Evolutionary conservation across 768 basidiomycete genomes (phyloP).

Genomic region (Cytidiella melzeri): DNA sequence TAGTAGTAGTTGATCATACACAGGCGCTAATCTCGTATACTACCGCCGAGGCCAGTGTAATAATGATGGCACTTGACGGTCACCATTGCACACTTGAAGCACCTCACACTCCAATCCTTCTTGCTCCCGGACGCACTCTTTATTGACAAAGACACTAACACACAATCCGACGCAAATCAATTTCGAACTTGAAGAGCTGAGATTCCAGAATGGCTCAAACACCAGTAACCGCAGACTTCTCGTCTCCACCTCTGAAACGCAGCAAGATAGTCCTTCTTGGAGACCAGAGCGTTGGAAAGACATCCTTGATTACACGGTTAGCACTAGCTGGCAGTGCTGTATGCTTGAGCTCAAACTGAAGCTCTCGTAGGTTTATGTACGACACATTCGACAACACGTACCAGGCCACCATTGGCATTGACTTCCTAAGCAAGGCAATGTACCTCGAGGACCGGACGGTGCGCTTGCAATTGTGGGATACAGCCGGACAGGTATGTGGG

Average conservation of each 20-base stretch:
- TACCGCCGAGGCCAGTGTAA: neutral
- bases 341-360: neutral
- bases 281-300: conserved; percentile 98
- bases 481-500: conserved; percentile 77
- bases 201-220: conserved; percentile 45
- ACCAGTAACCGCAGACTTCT: conserved; percentile 77
- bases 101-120: neutral
- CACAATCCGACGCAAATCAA: neutral
- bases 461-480: conserved; percentile 97
- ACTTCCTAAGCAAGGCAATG: conserved; percentile 99
- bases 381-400: conserved; percentile 99
- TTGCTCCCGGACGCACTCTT: neutral
- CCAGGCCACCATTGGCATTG: conserved; percentile 96
- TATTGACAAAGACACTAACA: neutral
- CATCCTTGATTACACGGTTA: conserved; percentile 93
- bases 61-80: neutral
- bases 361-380: conserved; percentile 79
- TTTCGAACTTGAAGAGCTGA: neutral
- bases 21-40: neutral
- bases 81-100: neutral
- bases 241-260: conserved; percentile 84
- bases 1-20: no score
- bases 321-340: conserved; percentile 13
- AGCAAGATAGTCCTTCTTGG: conserved; percentile 96
- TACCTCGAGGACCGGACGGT: conserved; percentile 98